These are phyloP conservation scores for Tylopilus sp. DNA, from an alignment of 768 basidiomycete genomes.

Conservation along the genomic window DNA sequence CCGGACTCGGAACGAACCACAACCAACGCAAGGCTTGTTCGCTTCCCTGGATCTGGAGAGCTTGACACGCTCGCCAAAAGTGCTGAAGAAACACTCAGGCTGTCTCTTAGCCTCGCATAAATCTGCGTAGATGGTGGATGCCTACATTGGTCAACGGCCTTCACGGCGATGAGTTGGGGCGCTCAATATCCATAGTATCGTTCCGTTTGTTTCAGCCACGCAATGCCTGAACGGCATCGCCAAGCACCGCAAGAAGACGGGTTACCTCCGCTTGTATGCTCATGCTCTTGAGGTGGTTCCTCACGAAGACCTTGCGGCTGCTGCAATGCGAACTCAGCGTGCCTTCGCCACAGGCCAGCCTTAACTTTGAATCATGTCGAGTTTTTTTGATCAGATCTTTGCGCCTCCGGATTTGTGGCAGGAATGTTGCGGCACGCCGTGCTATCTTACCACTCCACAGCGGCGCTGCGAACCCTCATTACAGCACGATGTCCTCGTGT, in stretches of 20 bases:
- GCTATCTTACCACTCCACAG: not conserved
- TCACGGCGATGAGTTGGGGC: not conserved
- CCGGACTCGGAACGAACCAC: no score
- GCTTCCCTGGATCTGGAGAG: no score
- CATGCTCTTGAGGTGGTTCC: not conserved
- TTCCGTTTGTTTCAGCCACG: not conserved
- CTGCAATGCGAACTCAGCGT: constrained; percentile 14
- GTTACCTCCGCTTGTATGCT: not conserved
- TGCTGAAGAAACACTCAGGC: no score
- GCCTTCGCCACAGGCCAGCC: constrained; percentile 14
- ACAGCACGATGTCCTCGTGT: constrained; percentile 13
- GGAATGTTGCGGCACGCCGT: constrained; percentile 9
- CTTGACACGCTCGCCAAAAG: not conserved
- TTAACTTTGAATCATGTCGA: not conserved
- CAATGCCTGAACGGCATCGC: not conserved
- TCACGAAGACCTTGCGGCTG: not conserved
- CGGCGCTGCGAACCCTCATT: not conserved
- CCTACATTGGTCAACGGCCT: not conserved
- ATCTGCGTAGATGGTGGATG: not conserved
- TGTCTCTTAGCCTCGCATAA: not conserved
- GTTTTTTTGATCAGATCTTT: constrained; percentile 8
- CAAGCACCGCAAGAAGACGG: not conserved
- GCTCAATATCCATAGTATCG: not conserved
- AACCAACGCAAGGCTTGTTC: no score
- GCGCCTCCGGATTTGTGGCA: constrained; percentile 9